Evolutionary conservation across 1,284 basidiomycete genomes (phyloP), one percentile per base, ranked within the genome.

Genomic region (Ganoderma leucocontextum): DNA sequence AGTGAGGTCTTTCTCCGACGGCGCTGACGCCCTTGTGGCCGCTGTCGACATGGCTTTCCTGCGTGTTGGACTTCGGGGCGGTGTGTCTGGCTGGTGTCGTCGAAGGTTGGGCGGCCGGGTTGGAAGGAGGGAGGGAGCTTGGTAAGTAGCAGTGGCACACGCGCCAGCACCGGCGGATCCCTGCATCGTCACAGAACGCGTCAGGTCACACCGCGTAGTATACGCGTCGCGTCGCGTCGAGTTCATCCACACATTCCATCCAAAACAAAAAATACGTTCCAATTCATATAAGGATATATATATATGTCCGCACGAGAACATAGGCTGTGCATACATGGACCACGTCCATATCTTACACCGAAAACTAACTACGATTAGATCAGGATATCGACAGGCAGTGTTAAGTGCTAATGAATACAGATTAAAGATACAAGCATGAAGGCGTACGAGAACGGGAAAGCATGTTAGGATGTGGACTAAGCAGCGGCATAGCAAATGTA

Each of bases 1-100:
- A 53, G 82, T 83, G 83, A 92, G 85, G 63, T 89, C 88, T 39
- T 80, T 80, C 74, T 88, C 86, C 17, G 58, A 62, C 13, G 64
- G 12, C 25, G 38, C 13, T 15, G 38, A 15, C 38, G 55, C 52
- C 41, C 38, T 49, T 13, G 29, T 62, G 5, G 58, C 29, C 4
- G 65, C 60, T 60, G 64, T 59, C 25, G 29, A 41, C 47, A 41
- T 52, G 25, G 13, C 19, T 15, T 60, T 9, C 10, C 8, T 33
- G 38, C 12, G n/a, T 2, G 2, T 22, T 29, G 57, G n/a, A 10
- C 17, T n/a, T 47, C 19, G 12, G 47, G 12, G 22, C 6, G 1
- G n/a, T 29, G 35, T 41, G 19, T 0, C 42, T 29, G 17, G 2
- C 15, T 19, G 22, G 9, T 49, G 5, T 39, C 17, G 19, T n/a